Conservation (phyloP, 2,329 filamentous ascomycete species). For the Aspergillus piperis region DNA sequence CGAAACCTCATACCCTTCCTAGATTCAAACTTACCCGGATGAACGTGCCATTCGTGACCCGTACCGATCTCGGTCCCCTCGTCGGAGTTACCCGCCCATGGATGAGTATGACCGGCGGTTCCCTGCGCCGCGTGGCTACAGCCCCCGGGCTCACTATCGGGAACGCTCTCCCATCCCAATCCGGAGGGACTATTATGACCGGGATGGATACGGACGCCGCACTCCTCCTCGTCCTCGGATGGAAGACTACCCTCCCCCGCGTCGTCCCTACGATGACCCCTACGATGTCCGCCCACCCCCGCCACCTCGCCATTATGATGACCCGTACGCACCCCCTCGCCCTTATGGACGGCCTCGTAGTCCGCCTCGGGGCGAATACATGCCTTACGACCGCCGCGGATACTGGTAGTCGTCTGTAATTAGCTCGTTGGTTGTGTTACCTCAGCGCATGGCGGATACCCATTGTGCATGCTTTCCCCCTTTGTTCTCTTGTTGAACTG, state of each 20-base stretch:
- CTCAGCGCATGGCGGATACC: slow-evolving; percentile 27
- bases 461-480: slow-evolving; percentile 16
- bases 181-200: slow-evolving; percentile 83
- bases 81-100: slow-evolving; percentile 64
- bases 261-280: slow-evolving; percentile 61
- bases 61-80: slow-evolving; percentile 80
- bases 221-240: slow-evolving; percentile 76
- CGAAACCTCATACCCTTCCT: slow-evolving; percentile 27
- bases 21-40: slow-evolving; percentile 66
- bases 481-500: slow-evolving; percentile 8
- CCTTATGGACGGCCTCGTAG: slow-evolving; percentile 54
- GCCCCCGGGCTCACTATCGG: slow-evolving; percentile 81
- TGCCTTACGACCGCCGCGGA: slow-evolving; percentile 45
- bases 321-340: slow-evolving; percentile 60
- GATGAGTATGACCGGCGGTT: slow-evolving; percentile 85
- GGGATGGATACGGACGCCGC: slow-evolving; percentile 73
- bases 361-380: slow-evolving; percentile 44
- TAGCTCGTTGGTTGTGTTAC: slow-evolving; percentile 18
- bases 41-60: slow-evolving; percentile 70
- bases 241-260: slow-evolving; percentile 71
- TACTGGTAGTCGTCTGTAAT: slow-evolving; percentile 44
- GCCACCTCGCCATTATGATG: slow-evolving; percentile 55
- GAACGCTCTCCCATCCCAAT: slow-evolving; percentile 73
- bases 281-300: slow-evolving; percentile 57
- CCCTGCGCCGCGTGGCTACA: slow-evolving; percentile 77